These are phyloP conservation scores for Pyrenochaeta sp. DNA, from an alignment of 2,329 filamentous ascomycete species.

Conservation along the genomic window DNA sequence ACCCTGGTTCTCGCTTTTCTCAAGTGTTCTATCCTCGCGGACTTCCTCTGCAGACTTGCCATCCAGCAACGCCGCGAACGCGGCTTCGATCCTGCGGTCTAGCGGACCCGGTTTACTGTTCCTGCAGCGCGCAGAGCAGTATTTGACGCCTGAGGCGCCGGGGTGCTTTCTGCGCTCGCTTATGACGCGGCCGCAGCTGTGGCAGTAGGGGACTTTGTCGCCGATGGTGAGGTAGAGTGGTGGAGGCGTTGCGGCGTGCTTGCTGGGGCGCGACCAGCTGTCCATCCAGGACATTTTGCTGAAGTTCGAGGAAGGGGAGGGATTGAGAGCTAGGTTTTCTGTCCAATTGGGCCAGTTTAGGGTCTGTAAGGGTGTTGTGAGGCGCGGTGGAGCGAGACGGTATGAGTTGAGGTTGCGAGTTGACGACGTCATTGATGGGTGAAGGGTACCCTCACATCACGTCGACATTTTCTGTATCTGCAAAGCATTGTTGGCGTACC, in stretches of 20 bases:
- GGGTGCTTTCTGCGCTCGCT: slow-evolving; percentile 48
- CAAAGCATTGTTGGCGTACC: not conserved
- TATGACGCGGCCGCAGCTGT: slow-evolving; percentile 65
- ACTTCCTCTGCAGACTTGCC: slow-evolving; percentile 38
- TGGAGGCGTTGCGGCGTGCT: slow-evolving; percentile 55
- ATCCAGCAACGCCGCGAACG: slow-evolving; percentile 54
- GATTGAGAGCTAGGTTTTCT: not conserved
- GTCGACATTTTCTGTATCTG: not conserved
- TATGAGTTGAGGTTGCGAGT: slow-evolving; percentile 15
- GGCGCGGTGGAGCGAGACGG: not conserved
- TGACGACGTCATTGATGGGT: slow-evolving; percentile 34
- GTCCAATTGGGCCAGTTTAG: not conserved
- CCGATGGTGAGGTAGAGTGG: slow-evolving; percentile 62
- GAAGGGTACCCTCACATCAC: too few species aligned
- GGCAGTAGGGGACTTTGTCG: slow-evolving; percentile 62
- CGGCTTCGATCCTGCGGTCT: slow-evolving; percentile 62
- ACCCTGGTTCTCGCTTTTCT: slow-evolving; percentile 3
- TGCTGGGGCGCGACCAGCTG: slow-evolving; percentile 55
- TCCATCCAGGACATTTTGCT: slow-evolving; percentile 59
- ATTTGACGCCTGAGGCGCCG: slow-evolving; percentile 55
- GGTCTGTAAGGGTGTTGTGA: not conserved
- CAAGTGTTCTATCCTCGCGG: slow-evolving; percentile 19
- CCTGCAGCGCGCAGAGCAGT: slow-evolving; percentile 65
- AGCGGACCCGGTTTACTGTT: slow-evolving; percentile 58
- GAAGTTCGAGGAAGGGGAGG: slow-evolving; percentile 1